Base-by-base conservation (phyloP, 2,329 filamentous ascomycete species). In the Colletotrichum spaethianum region DNA sequence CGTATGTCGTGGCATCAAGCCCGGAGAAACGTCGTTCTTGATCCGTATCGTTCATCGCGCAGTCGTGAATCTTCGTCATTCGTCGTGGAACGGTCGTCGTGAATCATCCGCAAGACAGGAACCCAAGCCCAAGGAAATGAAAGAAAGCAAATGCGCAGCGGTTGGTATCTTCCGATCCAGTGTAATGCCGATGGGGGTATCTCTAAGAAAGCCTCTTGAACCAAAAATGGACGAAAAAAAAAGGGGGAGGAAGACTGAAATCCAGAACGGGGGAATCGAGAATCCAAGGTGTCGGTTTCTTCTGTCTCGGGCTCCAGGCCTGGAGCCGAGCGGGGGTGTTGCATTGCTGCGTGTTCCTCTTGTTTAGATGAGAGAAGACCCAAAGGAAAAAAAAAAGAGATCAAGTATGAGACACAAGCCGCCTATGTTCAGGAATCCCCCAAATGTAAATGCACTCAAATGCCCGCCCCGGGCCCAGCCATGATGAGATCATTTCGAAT, bases 261-360 rank as follows among this genome's bases (percentile, higher is more conserved):
- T 70, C 71, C 74, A 76, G 73, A 76, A 76, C 76, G 78, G 78
- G 78, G 77, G 77, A 81, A 82, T 82, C 81, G 82, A 84, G 81
- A 83, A 85, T 82, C 79, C 67, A 79, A 80, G 78, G 50, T 63
- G 69, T 80, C 75, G 75, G 78, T 78, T 79, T 80, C 82, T 83
- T 80, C 81, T 81, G 84, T 85, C 84, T 86, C 84, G 84, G 83
- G 69, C 69, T 68, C 64, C 52, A 59, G 69, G 69, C 79, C 82
- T 82, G 65, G 75, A 77, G 83, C 85, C 85, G 84, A 85, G 82
- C 81, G 78, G 59, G 70, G 81, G 72, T 75, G 82, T 83, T 89
- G 89, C 89, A 91, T 91, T 89, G 89, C 89, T 91, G 89, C 89
- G 85, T 87, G 79, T 87, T 88, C 84, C 84, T 90, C 87, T 89